Conservation (phyloP, 768 basidiomycete genomes). For the Podaxis sp. region DNA sequence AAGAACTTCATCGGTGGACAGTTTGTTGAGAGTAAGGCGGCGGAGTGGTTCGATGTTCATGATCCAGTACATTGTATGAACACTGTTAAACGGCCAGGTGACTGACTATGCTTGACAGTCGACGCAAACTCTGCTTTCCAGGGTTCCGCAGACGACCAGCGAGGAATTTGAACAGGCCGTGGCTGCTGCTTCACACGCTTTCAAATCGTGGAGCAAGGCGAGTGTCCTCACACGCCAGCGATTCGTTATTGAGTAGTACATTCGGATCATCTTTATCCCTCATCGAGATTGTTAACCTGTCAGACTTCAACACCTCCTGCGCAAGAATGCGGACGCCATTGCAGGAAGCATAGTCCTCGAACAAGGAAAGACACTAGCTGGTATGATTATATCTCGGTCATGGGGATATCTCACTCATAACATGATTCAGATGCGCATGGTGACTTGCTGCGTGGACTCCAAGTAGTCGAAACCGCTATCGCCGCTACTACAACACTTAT, state of each 20-base stretch:
- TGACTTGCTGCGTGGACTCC: conserved; percentile 88
- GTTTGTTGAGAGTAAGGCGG: conserved; percentile 77
- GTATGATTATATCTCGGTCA: conserved; percentile 29
- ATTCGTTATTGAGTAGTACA: conserved; percentile 90
- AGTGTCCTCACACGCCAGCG: conserved; percentile 84
- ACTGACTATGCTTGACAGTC: conserved; percentile 36
- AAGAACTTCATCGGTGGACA: conserved; percentile 92
- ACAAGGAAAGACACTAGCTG: conserved; percentile 91
- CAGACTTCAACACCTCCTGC: conserved; percentile 84
- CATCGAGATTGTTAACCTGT: background rate
- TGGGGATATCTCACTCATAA: background rate
- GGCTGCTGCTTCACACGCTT: conserved; percentile 79
- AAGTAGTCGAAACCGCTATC: conserved; percentile 82
- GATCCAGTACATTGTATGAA: conserved; percentile 66
- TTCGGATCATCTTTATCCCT: conserved; percentile 11
- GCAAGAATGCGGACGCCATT: conserved; percentile 80
- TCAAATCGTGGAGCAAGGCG: conserved; percentile 83
- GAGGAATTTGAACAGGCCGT: conserved; percentile 82
- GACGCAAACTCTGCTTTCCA: conserved; percentile 85
- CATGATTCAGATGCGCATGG: conserved; percentile 77
- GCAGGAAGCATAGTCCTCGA: conserved; percentile 89
- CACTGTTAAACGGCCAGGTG: background rate
- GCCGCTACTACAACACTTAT: conserved; percentile 79
- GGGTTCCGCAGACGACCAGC: conserved; percentile 84
- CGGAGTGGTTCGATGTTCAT: conserved; percentile 79